Evolutionary conservation across 2,329 filamentous ascomycete species (phyloP).

Genomic region (Paraphaeosphaeria sporulosa): DNA sequence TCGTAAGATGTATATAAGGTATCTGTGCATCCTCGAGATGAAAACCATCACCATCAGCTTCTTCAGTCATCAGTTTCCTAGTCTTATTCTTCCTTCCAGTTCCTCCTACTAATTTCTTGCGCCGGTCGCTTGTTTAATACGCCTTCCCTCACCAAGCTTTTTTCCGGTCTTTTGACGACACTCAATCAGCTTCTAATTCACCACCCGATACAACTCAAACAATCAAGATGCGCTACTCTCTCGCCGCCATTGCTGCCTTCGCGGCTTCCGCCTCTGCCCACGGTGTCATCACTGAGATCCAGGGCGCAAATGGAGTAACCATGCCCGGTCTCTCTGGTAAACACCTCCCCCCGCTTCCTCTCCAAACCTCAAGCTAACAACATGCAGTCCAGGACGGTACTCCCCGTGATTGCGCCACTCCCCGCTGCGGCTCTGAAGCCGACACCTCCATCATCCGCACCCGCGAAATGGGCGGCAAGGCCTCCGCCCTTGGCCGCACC

Average conservation of each 20-base stretch:
- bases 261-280: constrained; percentile 62
- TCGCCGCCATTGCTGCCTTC: constrained; percentile 56
- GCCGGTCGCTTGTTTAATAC: constrained; percentile 46
- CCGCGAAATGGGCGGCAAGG: constrained; percentile 63
- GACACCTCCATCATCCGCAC: constrained; percentile 75
- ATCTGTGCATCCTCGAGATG: constrained; percentile 18
- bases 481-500: constrained; percentile 70
- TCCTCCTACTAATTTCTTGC: constrained; percentile 42
- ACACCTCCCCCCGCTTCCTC: constrained; percentile 12
- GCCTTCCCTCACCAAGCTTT: constrained; percentile 8
- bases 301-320: constrained; percentile 67
- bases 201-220: constrained; percentile 19
- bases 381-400: constrained; percentile 67
- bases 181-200: constrained; percentile 14
- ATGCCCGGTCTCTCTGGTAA: constrained; percentile 68
- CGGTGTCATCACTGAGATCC: constrained; percentile 64
- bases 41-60: constrained; percentile 36
- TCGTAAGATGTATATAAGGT: constrained; percentile 37
- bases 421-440: constrained; percentile 69
- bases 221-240: constrained; percentile 58
- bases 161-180: not conserved
- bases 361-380: constrained; percentile 18
- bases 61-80: constrained; percentile 34
- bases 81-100: constrained; percentile 36
- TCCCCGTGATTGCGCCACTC: constrained; percentile 70